Evolutionary conservation across 176 grass and related monocot species (phyloP).

Genomic region (Raddia distichophylla): DNA sequence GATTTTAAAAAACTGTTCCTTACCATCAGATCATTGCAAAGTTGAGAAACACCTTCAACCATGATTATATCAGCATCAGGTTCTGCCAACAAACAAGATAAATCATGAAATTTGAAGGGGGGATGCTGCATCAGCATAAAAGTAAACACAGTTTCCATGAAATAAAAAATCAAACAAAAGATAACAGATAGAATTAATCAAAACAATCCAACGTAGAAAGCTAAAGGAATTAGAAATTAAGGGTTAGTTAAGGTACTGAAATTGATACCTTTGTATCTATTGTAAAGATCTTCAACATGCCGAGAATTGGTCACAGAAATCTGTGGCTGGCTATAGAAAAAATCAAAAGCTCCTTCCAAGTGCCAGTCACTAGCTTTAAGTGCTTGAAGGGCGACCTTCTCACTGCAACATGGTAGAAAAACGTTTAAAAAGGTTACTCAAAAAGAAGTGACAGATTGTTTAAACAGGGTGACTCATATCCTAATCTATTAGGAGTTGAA

Average conservation of each 20-base stretch:
- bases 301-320: conserved; percentile 71
- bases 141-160: background rate
- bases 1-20: conserved; percentile 12
- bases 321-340: conserved; percentile 95
- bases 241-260: conserved; percentile 14
- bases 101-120: background rate
- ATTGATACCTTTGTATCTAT: conserved; percentile 88
- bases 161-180: conserved; percentile 1
- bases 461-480: too few species aligned
- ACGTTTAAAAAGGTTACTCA: background rate
- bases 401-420: conserved; percentile 53
- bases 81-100: conserved; percentile 60
- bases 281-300: conserved; percentile 84
- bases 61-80: conserved; percentile 91
- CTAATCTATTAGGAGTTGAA: too few species aligned
- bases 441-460: conserved; percentile 4
- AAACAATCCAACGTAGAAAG: conserved; percentile 1
- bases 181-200: background rate
- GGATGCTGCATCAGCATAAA: background rate
- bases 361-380: conserved; percentile 99
- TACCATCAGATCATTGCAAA: conserved; percentile 92
- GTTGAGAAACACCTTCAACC: conserved; percentile 89
- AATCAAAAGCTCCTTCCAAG: conserved; percentile 97
- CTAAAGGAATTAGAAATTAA: conserved; percentile 12
- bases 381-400: conserved; percentile 94